phyloP scores from a whole-genome alignment of 441 rosid genomes.

The Aquilaria agallochum region DNA sequence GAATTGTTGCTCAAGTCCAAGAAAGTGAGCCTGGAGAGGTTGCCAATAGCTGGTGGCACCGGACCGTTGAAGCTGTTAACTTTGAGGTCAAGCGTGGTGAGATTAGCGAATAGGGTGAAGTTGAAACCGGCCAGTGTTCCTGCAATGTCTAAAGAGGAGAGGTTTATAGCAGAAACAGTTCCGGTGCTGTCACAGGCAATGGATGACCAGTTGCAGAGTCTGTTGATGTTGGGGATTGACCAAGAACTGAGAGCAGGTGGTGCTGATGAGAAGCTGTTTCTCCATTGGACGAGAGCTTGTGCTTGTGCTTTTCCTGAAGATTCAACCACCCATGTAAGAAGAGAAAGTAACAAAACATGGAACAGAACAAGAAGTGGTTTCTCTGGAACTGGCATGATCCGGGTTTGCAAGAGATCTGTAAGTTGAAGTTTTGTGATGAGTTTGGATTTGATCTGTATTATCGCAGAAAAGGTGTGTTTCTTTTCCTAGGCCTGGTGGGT shows the following conservation, averaged over 20 bases:
- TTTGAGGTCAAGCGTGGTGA: constrained; percentile 34
- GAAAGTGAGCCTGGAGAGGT: constrained; percentile 34
- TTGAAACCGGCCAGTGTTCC: constrained; percentile 39
- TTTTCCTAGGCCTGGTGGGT: too few relatives aligned
- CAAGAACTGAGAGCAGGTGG: constrained; percentile 42
- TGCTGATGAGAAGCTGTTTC: constrained; percentile 23
- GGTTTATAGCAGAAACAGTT: constrained; percentile 29
- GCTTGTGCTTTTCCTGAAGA: constrained; percentile 47
- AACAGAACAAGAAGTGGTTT: constrained; percentile 14
- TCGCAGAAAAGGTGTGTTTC: too few relatives aligned
- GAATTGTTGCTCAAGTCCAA: constrained; percentile 43
- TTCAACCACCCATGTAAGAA: constrained; percentile 27
- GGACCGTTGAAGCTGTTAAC: constrained; percentile 27
- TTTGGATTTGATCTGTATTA: too few relatives aligned
- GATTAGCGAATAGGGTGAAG: constrained; percentile 42
- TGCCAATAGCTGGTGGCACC: constrained; percentile 37
- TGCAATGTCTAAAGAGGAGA: constrained; percentile 24
- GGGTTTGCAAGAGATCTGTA: neutral
- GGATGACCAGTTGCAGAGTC: constrained; percentile 53
- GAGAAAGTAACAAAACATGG: constrained; percentile 15
- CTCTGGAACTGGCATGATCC: neutral
- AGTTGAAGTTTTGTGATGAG: neutral
- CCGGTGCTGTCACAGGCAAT: constrained; percentile 27
- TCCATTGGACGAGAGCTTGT: constrained; percentile 53
- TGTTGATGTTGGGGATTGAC: constrained; percentile 39